Percentiles rank a stretch among this genome's conserved stretches.
phyloP scores from a whole-genome alignment of 179 eudicot species.

The Vitellaria paradoxa region DNA sequence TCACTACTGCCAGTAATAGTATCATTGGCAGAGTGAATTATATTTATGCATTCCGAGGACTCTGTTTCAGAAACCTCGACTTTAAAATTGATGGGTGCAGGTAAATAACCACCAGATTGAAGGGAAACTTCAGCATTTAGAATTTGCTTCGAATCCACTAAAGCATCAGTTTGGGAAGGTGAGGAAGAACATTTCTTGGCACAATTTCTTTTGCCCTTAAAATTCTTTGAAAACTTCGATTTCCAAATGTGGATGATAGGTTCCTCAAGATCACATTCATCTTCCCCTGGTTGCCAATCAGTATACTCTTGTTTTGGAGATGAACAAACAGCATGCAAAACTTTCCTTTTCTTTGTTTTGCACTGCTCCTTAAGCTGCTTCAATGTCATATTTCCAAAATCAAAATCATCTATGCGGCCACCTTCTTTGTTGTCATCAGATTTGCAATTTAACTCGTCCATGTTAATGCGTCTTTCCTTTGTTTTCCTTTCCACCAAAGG shows the following conservation, averaged over 20 bases:
- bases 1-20: slow-evolving; percentile 17
- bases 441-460: background rate
- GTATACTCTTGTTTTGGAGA: slow-evolving; percentile 30
- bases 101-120: slow-evolving; percentile 17
- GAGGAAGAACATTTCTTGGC: slow-evolving; percentile 11
- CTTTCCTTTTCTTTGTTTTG: slow-evolving; percentile 58
- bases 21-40: slow-evolving; percentile 19
- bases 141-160: slow-evolving; percentile 27
- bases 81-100: slow-evolving; percentile 27
- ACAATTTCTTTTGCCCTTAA: slow-evolving; percentile 37
- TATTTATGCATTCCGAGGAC: slow-evolving; percentile 14
- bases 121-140: slow-evolving; percentile 21
- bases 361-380: slow-evolving; percentile 48
- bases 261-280: slow-evolving; percentile 55
- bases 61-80: slow-evolving; percentile 39
- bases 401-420: slow-evolving; percentile 32
- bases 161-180: slow-evolving; percentile 16
- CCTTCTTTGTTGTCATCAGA: slow-evolving; percentile 16
- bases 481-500: slow-evolving; percentile 34
- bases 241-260: slow-evolving; percentile 54
- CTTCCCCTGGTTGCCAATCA: slow-evolving; percentile 33
- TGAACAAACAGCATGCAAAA: slow-evolving; percentile 14
- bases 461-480: slow-evolving; percentile 14
- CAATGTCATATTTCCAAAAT: slow-evolving; percentile 45
- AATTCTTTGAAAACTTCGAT: slow-evolving; percentile 38